Base-by-base conservation (phyloP, 2,329 filamentous ascomycete genomes). In the Fusarium cicatricum region DNA sequence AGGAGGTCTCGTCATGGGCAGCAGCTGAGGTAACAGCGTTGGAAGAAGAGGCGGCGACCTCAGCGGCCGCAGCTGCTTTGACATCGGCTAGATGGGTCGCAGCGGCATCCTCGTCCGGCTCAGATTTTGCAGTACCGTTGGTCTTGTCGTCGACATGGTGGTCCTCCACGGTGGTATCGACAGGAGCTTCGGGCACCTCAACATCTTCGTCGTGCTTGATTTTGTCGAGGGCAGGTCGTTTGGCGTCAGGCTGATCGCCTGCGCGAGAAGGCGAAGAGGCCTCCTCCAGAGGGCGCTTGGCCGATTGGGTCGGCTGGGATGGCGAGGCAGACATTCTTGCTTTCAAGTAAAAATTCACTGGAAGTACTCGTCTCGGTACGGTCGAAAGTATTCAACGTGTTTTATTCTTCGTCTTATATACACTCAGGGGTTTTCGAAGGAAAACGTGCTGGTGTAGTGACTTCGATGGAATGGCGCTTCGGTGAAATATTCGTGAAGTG, bases 281-380 rank as follows among this genome's bases (percentile, higher is more conserved):
- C 73, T 98, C 95, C 82, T 99, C 95, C 64, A 99, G 87, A 58
- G 95, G 95, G 72, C 95, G 92, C 85, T 99, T 99, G 61, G 85
- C 81, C 68, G 86, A 88, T 72, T 91, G 86, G 55, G 87, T 89
- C 44, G 86, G 85, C 59, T 82, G 81, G 60, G 82, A 78, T 26
- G 85, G 86, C 64, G 85, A 92, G 62, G 89, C 84, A 79, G 90
- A 92, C 90, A 93, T 93, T 68, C 76, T 85, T 78, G 66, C 70
- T 73, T 77, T 54, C 36, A 44, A 54, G 49, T 59, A 60, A 65
- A 61, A 49, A 49, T 64, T 68, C 67, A 67, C 65, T 56, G 55
- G 23, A 46, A 54, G 66, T 57, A 67, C 39, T 57, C 56, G 41
- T 55, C 56, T 56, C 48, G 58, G 51, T 33, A 61, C 54, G 59